Base-by-base conservation (phyloP, 805 yeast genomes). In the Kodamaea sagamina region DNA sequence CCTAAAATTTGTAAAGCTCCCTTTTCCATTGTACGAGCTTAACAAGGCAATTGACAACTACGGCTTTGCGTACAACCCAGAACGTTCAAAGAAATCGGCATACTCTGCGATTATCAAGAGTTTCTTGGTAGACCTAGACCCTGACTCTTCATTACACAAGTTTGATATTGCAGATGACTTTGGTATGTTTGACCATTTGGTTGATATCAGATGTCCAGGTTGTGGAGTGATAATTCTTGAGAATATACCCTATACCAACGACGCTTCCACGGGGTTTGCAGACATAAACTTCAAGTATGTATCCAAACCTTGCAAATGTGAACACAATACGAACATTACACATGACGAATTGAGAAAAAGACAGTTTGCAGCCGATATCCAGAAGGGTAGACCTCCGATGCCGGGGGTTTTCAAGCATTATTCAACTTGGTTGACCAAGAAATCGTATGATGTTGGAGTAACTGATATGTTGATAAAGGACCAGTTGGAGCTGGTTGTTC, bases 11-110 rank as follows among this genome's bases (percentile, higher is more conserved):
- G 44, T 51, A 16, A 38, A 35, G 6, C 45, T 29, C 36, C 53
- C 55, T 3, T 59, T 58, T 32, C 65, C 65, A 3, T 42, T 53
- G 27, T 13, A 39, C 12, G 16, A 28, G 29, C 36, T 50, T 7
- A 18, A 42, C 13, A 19, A 46, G 5, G 32, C 44, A 18, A 47
- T 49, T 13, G 45, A 47, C 29, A 37, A 47, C 21, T 21, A 35
- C 11, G 47, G 48, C 1, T 55, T 50, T 32, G 32, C 13, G 15
- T 53, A 41, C 27, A n/a, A 31, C 1, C 54, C 57, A 4, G 41
- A 32, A 12, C 19, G 28, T 12, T 18, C 26, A 13, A 28, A 32
- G 10, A 15, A 19, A n/a, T n/a, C n/a, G 19, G 37, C 27, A 16
- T 52, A 44, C 28, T 21, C 8, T 21, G 8, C 6, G 6, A 8